These are phyloP conservation scores for Mycena filopes DNA, from an alignment of 768 basidiomycete genomes.

Conservation along the genomic window DNA sequence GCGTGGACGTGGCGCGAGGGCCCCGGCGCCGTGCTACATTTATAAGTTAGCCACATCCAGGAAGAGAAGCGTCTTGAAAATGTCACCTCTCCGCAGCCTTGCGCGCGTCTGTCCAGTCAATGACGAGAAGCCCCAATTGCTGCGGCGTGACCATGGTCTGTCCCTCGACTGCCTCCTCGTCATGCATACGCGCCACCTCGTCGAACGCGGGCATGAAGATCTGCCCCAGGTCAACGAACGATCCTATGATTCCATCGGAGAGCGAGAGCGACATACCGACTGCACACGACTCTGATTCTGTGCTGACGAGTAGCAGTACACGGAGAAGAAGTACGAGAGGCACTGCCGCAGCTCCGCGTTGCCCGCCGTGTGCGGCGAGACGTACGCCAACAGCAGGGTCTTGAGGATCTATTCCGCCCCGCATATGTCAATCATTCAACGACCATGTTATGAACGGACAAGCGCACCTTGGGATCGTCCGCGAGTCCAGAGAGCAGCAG, in stretches of 20 bases:
- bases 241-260: not conserved
- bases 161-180: conserved; percentile 74
- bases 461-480: conserved; percentile 75
- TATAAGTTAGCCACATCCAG: not conserved
- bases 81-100: conserved; percentile 66
- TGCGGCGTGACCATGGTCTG: conserved; percentile 78
- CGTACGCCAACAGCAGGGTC: conserved; percentile 67
- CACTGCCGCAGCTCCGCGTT: conserved; percentile 93
- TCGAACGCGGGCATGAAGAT: conserved; percentile 78
- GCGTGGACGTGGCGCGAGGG: conserved; percentile 56
- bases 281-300: conserved; percentile 79
- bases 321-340: conserved; percentile 94
- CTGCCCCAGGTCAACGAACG: too few species aligned
- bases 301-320: conserved; percentile 89
- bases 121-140: conserved; percentile 81
- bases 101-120: conserved; percentile 90
- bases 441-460: not conserved
- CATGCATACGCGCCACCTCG: conserved; percentile 64
- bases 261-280: conserved; percentile 44
- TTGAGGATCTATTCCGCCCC: conserved; percentile 37
- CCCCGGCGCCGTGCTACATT: conserved; percentile 24
- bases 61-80: too few species aligned
- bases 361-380: conserved; percentile 85
- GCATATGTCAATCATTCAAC: not conserved
- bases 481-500: conserved; percentile 88